phyloP scores from a whole-genome alignment of 129 eudicot species.

The Solidago caesia region DNA sequence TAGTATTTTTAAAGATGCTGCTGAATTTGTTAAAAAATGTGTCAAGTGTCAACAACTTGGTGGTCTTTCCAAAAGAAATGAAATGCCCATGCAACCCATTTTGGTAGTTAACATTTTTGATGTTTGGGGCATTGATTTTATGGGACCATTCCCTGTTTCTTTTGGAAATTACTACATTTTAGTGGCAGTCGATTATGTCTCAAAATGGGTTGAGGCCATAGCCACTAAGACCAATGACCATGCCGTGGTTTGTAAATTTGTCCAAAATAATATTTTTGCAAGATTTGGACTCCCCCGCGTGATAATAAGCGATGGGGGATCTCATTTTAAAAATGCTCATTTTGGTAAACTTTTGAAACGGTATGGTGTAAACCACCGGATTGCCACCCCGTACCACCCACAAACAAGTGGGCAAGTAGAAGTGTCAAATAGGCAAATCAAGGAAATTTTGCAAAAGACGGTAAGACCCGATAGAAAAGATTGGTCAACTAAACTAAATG shows the following conservation, averaged over 20 bases:
- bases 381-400: not conserved
- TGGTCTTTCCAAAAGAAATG: not conserved
- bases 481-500: not conserved
- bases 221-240: not conserved
- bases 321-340: not conserved
- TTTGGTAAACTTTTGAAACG: not conserved
- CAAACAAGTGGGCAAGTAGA: not conserved
- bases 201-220: constrained; percentile 5
- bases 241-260: not conserved
- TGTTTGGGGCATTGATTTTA: constrained; percentile 7
- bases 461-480: not conserved
- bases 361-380: not conserved
- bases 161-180: not conserved
- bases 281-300: not conserved
- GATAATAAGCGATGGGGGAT: constrained; percentile 3
- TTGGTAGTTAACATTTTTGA: not conserved
- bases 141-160: not conserved
- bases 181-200: not conserved
- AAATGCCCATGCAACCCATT: not conserved
- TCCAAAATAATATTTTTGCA: not conserved
- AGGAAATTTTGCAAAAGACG: not conserved
- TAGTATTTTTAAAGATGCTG: not conserved
- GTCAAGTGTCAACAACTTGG: not conserved
- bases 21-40: not conserved
- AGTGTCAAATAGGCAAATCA: not conserved